A percentile compares a stretch with the other conserved stretches of the same genome.
Conservation (phyloP, 176 grass and related monocot genomes). For the Musa itinerans region DNA sequence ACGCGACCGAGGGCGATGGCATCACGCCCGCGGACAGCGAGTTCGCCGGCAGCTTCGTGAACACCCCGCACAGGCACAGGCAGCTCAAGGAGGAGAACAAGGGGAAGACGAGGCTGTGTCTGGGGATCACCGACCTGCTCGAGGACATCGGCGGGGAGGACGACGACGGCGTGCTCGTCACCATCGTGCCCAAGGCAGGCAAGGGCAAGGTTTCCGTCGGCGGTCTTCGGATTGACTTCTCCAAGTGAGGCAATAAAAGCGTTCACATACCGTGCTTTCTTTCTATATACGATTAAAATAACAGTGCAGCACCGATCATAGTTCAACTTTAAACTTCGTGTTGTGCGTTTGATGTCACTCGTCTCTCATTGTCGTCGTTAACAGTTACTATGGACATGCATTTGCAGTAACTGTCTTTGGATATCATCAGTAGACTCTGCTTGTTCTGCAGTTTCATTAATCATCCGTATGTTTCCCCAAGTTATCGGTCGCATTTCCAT, state of each 20-base stretch:
- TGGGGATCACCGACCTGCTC: slow-evolving; percentile 37
- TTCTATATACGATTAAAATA: too few species aligned
- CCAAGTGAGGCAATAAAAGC: neutral
- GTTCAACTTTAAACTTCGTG: too few species aligned
- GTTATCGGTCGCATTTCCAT: too few species aligned
- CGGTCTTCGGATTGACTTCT: slow-evolving; percentile 28
- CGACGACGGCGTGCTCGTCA: slow-evolving; percentile 39
- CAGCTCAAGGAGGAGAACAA: slow-evolving; percentile 23
- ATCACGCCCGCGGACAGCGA: slow-evolving; percentile 20
- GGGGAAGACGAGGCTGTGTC: slow-evolving; percentile 29
- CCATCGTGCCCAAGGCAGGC: slow-evolving; percentile 32
- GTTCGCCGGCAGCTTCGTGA: slow-evolving; percentile 45
- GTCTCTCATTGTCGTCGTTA: too few species aligned
- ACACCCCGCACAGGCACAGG: slow-evolving; percentile 35
- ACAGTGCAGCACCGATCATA: too few species aligned
- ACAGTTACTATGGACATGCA: too few species aligned
- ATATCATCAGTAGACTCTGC: too few species aligned
- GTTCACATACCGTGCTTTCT: too few species aligned
- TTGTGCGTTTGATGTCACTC: too few species aligned
- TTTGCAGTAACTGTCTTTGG: too few species aligned
- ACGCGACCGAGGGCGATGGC: slow-evolving; percentile 25
- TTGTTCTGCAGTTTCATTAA: too few species aligned
- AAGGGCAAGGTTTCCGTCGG: slow-evolving; percentile 37
- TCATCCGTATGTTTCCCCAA: too few species aligned
- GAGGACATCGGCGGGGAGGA: slow-evolving; percentile 37